Base-by-base conservation (phyloP, 306 rosid species). In the Pachyrhizus erosus region DNA sequence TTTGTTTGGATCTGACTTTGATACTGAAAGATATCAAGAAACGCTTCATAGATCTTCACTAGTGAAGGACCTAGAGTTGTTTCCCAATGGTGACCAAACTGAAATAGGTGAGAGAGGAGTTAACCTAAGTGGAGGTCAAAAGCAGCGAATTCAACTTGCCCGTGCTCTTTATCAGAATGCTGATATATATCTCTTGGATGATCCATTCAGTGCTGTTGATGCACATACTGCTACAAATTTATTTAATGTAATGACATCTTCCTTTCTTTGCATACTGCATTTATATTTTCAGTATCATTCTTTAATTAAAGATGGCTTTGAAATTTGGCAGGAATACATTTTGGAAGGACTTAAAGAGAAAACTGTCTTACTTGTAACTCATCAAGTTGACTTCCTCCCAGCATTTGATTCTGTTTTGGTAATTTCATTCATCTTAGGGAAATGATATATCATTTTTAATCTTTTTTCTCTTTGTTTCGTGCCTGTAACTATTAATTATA, bases 141-240 rank as follows among this genome's bases (percentile, higher is more conserved):
- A 94, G 80, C 97, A 95, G 75, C 79, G 98, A 86, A 85, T 95
- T 82, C 97, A 93, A 88, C 95, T 93, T 1, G 98, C 98, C 0
- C 98, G 98, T 2, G 98, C 98, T 24, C 93, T n/a, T n/a, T n/a
- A n/a, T n/a, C n/a, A n/a, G n/a, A n/a, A n/a, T n/a, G n/a, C n/a
- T n/a, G n/a, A n/a, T n/a, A n/a, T n/a, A n/a, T n/a, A n/a, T n/a
- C n/a, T n/a, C n/a, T 94, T 90, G 83, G 94, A 90, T 77, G 92
- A 89, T 82, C 94, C 91, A 4, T 91, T 91, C 76, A 91, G 94
- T 79, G 94, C 94, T 27, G 91, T 91, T 66, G 94, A 91, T 87
- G 92, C 92, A 24, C 86, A 91, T 20, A 91, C 87, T 5, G 87
- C 91, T 5, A 87, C 78, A 18, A 74, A 58, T 67, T 77, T 91